Percentiles rank a stretch among this genome's conserved stretches.
phyloP scores from a whole-genome alignment of 176 grass and related monocot species.

The Aegilops longissima region DNA sequence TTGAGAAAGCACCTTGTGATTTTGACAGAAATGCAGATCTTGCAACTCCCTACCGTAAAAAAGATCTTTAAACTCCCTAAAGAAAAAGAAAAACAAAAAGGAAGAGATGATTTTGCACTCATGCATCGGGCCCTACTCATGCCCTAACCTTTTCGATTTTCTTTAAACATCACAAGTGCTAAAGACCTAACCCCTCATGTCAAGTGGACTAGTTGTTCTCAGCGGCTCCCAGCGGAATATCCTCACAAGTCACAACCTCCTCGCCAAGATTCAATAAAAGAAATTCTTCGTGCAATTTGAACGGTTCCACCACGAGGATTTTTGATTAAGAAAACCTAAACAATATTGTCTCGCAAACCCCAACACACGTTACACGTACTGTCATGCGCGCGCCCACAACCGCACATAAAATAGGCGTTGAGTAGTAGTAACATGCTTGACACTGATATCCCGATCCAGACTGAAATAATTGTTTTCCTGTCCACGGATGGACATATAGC shows the following conservation, averaged over 20 bases:
- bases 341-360: conserved; percentile 35
- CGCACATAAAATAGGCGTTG: neutral
- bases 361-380: conserved; percentile 23
- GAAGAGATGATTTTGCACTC: neutral
- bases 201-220: neutral
- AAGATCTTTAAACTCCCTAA: too few species aligned
- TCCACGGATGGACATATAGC: neutral
- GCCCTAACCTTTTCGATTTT: too few species aligned
- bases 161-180: neutral
- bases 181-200: conserved; percentile 13
- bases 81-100: neutral
- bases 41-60: too few species aligned
- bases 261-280: neutral
- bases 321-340: neutral
- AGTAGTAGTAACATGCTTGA: neutral
- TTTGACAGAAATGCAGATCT: too few species aligned
- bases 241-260: conserved; percentile 12
- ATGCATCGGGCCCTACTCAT: neutral
- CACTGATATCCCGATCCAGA: conserved; percentile 13
- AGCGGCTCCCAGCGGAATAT: neutral
- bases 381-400: neutral
- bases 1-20: too few species aligned
- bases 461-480: neutral
- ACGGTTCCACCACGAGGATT: neutral
- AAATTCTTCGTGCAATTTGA: neutral